phyloP scores from a whole-genome alignment of 805 yeast genomes.

The Metschnikowia peoriensis region DNA sequence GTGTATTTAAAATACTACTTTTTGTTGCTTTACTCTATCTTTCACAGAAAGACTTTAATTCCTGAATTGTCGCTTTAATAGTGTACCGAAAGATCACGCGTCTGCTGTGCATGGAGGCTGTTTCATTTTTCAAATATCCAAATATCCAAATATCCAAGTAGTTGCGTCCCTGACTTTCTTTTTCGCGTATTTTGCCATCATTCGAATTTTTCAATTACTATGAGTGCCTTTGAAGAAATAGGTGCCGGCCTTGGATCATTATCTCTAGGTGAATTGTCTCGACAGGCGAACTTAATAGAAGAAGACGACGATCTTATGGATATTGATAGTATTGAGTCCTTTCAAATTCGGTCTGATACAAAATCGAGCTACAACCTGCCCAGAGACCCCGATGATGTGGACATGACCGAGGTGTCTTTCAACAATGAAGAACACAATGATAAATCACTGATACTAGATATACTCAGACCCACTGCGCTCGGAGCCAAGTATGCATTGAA shows the following conservation, averaged over 20 bases:
- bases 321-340: constrained; percentile 17
- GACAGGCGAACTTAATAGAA: not conserved
- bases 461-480: constrained; percentile 38
- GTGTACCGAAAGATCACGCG: too few relatives aligned
- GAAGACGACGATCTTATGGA: constrained; percentile 23
- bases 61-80: too few relatives aligned
- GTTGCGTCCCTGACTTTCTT: too few relatives aligned
- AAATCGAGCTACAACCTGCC: not conserved
- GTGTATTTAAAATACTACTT: too few relatives aligned
- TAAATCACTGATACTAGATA: constrained; percentile 15
- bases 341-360: not conserved
- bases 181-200: too few relatives aligned
- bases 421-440: constrained; percentile 1
- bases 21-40: too few relatives aligned
- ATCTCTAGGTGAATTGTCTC: constrained; percentile 6
- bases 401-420: too few relatives aligned
- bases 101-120: too few relatives aligned
- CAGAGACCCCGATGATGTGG: constrained; percentile 3
- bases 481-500: constrained; percentile 41
- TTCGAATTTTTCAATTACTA: not conserved
- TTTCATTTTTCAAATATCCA: too few relatives aligned
- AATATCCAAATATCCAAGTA: too few relatives aligned
- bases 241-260: constrained; percentile 17
- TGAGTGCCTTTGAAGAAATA: constrained; percentile 17
- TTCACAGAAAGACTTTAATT: too few relatives aligned